Evolutionary conservation across 1,139 yeast genomes (phyloP), one percentile per base, ranked within the genome.

Genomic region (Yamadazyma jaroonii): DNA sequence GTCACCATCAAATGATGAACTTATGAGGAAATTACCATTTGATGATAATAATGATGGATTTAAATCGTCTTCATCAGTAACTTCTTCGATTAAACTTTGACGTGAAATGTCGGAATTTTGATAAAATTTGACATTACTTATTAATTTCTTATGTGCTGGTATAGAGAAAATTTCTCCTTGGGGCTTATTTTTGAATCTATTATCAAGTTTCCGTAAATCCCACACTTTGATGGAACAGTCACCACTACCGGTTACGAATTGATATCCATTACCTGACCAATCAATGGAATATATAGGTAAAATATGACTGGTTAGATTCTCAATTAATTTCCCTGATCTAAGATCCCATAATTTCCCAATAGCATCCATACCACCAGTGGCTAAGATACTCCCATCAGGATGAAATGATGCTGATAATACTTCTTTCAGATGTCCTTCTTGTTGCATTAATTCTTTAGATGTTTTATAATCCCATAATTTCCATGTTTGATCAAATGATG

Each of bases 401-500:
- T 90, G 96, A 46, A 84, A 74, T 1, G 76, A 61, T 2, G 86
- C 62, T 1, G 81, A 57, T 46, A 78, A 80, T 0, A 90, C 80
- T 40, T 81, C 92, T 49, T 79, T 82, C 1, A 88, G 68, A 53
- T 92, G 97, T 0, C 97, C 97, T 53, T 88, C 96, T 57, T 92
- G 97, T 32, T 66, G 67, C 17, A 61, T 28, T 17, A 71, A 42
- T 25, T 52, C 59, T 11, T 42, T 43, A 8, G 57, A 52, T 2
- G 67, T 74, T 9, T 64, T 62, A 0, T 79, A 46, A 57, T 92
- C 97, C 95, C 96, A 89, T 6, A 89, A 57, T 43, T 88, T 74
- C 97, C 97, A 92, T 0, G 96, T 88, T 43, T 73, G 74, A 57
- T 92, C 98, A 52, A 76, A 83, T 0, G 97, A 88, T 0, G 96